Base-by-base conservation (phyloP, 2,329 filamentous ascomycete species). In the Colletotrichum sp. region DNA sequence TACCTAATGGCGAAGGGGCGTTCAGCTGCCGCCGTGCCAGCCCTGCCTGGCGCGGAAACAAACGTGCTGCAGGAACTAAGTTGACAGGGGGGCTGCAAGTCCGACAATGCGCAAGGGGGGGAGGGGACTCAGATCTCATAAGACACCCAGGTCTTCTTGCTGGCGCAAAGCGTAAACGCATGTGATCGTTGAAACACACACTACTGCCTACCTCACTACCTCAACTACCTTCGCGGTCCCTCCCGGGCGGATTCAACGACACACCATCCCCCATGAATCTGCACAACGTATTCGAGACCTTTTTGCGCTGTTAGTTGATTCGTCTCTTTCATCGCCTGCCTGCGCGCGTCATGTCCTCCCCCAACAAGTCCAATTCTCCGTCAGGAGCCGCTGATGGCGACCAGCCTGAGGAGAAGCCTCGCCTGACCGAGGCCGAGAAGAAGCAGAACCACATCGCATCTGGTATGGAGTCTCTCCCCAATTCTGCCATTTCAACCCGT, bases 391-490 rank as follows among this genome's bases (percentile, higher is more conserved):
- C 30, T 28, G 75, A 72, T 43, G 74, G 43, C 55, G 77, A 72
- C 18, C 80, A 77, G 34, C 79, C 79, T 21, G 87, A 90, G 30
- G 88, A 89, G 66, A 90, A 88, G 82, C 87, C 87, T 55, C 87
- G 88, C 43, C 82, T 90, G 36, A 90, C 88, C 7, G 88, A 90
- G 73, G 87, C 88, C 66, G 88, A 90, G 80, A 90, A 90, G 84
- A 90, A 90, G 80, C 87, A 89, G 79, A 90, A 90, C 71, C 88
- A 90, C 78, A 89, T 90, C 77, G 87, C 87, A 67, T 90, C 88
- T 77, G 88, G 88, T 89, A 85, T 65, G 81, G 26, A 70, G 3
- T 36, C 26, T 3, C 57, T 30, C 28, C n/a, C 24, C 9, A 30
- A 13, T 28, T 10, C 24, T 16, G 18, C 1, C 24, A 28, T n/a